These are phyloP conservation scores for Cladosporium colombiae DNA, from an alignment of 2,329 filamentous ascomycete species.

Conservation along the genomic window DNA sequence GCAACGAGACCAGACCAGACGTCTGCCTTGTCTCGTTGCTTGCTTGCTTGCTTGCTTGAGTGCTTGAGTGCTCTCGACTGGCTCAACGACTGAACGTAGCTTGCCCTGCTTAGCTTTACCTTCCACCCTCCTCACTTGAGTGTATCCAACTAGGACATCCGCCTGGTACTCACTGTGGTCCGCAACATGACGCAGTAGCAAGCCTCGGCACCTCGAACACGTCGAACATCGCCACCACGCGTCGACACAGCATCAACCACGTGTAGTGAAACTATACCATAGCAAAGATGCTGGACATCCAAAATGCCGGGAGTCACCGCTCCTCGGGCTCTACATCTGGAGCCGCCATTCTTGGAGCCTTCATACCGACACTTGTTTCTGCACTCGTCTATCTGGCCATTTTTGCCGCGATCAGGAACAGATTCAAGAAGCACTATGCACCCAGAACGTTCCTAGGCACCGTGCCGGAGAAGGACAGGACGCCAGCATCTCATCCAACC, in stretches of 20 bases:
- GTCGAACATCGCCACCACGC: neutral
- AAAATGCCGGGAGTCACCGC: slow-evolving; percentile 28
- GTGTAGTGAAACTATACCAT: neutral
- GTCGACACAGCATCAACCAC: neutral
- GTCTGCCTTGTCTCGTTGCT: neutral
- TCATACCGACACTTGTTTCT: slow-evolving; percentile 35
- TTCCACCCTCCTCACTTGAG: neutral
- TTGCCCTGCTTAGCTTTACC: neutral
- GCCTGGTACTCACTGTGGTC: neutral
- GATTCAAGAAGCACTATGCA: slow-evolving; percentile 36
- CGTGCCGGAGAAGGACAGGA: slow-evolving; percentile 36
- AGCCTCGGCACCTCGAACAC: neutral
- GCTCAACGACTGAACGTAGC: neutral
- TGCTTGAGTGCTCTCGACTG: neutral
- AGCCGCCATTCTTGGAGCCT: slow-evolving; percentile 35
- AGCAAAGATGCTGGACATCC: slow-evolving; percentile 2
- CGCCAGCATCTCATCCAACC: slow-evolving; percentile 29
- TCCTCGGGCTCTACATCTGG: slow-evolving; percentile 33
- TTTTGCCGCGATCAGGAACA: slow-evolving; percentile 35
- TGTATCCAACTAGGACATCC: neutral
- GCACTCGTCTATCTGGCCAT: slow-evolving; percentile 33
- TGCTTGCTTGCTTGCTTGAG: no score
- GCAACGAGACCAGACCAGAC: neutral
- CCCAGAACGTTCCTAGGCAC: slow-evolving; percentile 38
- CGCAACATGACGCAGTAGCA: neutral